Evolutionary conservation across 163 green algal genomes (phyloP), one percentile per base, ranked within the genome.

Genomic region (Trebouxiophyceae sp.): DNA sequence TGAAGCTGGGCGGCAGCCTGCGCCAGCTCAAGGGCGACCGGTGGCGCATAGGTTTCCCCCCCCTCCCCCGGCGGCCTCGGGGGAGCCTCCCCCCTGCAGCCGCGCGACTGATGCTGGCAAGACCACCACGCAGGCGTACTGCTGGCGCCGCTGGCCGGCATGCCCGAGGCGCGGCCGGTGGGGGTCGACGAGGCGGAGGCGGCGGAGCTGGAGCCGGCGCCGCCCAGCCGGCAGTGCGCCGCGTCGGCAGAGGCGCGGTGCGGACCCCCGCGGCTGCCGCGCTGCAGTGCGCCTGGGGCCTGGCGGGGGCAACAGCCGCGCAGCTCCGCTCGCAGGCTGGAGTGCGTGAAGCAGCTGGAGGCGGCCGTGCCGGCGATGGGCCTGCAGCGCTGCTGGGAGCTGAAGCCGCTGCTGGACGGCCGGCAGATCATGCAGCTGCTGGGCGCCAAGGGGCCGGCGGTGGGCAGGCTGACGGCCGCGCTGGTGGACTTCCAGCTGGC

Each of bases 401-500:
- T 77, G 76, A 88, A 86, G 65, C 82, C 85, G 26, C 61, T 90
- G 32, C 75, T 93, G 50, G 75, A 88, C 67, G 87, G 87, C 16
- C 87, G 45, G 61, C 77, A 89, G 83, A 66, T 92, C 23, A 89
- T 89, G 78, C 24, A 54, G 0, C 34, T 74, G 47, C 56, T 87
- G 31, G 76, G 72, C 20, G 81, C 80, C 58, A 69, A 68, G 24
- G 86, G 87, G 0, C 83, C 85, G 0, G 30, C 71, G 58, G 65
- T 95, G 54, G 80, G 84, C 7, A 54, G 63, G 34, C 33, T 79
- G 23, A 78, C 84, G 68, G 77, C 70, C n/a, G 68, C 64, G n/a
- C 67, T 84, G 20, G 62, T 85, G 59, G 77, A 92, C 30, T 95
- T 82, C 81, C 87, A 95, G 74, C 75, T 95, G 12, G 66, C 71